Evolutionary conservation across 352 stramenopile genomes (phyloP).

Genomic region (Pythium volutum): DNA sequence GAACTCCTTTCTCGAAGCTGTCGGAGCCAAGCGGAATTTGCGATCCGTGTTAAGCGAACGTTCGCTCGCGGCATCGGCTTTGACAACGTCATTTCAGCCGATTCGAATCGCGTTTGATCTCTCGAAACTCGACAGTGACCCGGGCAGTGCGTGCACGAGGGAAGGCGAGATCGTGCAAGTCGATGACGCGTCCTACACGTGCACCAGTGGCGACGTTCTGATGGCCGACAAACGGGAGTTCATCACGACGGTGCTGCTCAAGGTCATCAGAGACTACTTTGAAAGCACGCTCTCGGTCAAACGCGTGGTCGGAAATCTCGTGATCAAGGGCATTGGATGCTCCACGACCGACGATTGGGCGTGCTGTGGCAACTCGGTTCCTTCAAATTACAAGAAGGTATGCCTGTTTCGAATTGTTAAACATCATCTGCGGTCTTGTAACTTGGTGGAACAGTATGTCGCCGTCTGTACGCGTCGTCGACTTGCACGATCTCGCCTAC

Average conservation of each 20-base stretch:
- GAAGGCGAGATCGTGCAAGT: slow-evolving; percentile 46
- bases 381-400: slow-evolving; percentile 43
- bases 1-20: slow-evolving; percentile 39
- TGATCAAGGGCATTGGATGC: slow-evolving; percentile 56
- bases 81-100: slow-evolving; percentile 43
- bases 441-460: too few relatives aligned
- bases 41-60: slow-evolving; percentile 19
- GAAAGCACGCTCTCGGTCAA: slow-evolving; percentile 58
- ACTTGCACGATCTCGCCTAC: too few relatives aligned
- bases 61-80: slow-evolving; percentile 26
- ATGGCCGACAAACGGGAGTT: slow-evolving; percentile 68
- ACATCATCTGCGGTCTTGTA: too few relatives aligned
- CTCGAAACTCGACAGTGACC: slow-evolving; percentile 70
- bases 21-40: slow-evolving; percentile 29
- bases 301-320: slow-evolving; percentile 58
- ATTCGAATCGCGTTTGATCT: slow-evolving; percentile 80
- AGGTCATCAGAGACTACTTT: slow-evolving; percentile 64
- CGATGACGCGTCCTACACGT: slow-evolving; percentile 51
- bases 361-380: slow-evolving; percentile 55
- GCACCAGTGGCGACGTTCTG: slow-evolving; percentile 49
- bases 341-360: slow-evolving; percentile 45
- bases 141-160: slow-evolving; percentile 53
- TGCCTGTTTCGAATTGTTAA: too few relatives aligned
- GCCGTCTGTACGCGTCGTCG: too few relatives aligned
- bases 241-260: slow-evolving; percentile 61